These are phyloP conservation scores for Aureobasidium pullulans DNA, from an alignment of 2,329 filamentous ascomycete genomes.

Conservation along the genomic window DNA sequence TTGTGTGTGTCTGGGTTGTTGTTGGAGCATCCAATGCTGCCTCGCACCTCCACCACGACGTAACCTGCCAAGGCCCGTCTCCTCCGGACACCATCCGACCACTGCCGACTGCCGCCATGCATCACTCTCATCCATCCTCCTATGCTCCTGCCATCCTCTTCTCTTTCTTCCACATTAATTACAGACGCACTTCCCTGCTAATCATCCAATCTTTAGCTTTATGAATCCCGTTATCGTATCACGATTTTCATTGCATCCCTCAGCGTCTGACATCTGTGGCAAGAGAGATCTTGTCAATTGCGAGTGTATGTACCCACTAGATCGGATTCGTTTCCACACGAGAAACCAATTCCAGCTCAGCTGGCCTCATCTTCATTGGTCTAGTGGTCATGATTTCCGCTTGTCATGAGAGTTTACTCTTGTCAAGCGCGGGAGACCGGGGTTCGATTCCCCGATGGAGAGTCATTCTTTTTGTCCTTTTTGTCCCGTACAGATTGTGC, in stretches of 20 bases:
- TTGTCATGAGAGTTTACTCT: background rate
- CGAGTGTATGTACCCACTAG: background rate
- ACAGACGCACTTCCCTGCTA: no score
- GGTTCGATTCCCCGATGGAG: slow-evolving; percentile 25
- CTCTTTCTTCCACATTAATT: no score
- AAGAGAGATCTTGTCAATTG: background rate
- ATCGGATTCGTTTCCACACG: background rate
- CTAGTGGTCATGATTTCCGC: slow-evolving; percentile 15
- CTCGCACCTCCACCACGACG: slow-evolving; percentile 1
- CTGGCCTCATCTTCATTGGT: slow-evolving; percentile 13
- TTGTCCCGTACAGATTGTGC: background rate
- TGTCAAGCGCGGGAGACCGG: slow-evolving; percentile 24
- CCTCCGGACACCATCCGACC: background rate
- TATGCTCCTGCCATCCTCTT: background rate
- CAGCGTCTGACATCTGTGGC: background rate
- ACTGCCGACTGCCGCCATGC: background rate
- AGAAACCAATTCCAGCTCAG: slow-evolving; percentile 5
- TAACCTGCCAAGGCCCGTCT: slow-evolving; percentile 3
- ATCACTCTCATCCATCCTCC: background rate
- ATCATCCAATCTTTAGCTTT: no score
- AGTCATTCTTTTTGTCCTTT: background rate
- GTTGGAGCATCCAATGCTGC: background rate
- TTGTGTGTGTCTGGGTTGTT: background rate
- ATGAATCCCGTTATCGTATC: no score
- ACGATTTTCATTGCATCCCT: no score